These are phyloP conservation scores for Tylopilus intermedius DNA, from an alignment of 768 basidiomycete species.

Conservation along the genomic window DNA sequence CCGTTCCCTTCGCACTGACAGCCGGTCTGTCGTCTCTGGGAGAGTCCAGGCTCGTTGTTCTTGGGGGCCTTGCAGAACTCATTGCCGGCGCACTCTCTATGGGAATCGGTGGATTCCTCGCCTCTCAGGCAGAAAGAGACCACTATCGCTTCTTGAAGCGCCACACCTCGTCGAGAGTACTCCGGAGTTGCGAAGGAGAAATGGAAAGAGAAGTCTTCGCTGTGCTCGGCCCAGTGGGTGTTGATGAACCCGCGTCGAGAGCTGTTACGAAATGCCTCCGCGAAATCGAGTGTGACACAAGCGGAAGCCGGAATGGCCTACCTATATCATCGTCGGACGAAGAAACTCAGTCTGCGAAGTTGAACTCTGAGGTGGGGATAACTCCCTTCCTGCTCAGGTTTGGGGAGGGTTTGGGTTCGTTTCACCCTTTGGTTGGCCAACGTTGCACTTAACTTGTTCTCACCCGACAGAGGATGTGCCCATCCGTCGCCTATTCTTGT, in stretches of 20 bases:
- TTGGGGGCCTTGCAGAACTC: conserved; percentile 93
- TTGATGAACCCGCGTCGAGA: conserved; percentile 76
- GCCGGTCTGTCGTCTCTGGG: conserved; percentile 89
- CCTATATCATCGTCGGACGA: conserved; percentile 36
- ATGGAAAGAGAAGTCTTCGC: conserved; percentile 93
- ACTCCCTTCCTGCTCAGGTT: conserved; percentile 95
- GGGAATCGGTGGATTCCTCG: conserved; percentile 98
- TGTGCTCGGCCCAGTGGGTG: conserved; percentile 83
- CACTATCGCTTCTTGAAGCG: conserved; percentile 80
- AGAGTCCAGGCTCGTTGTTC: conserved; percentile 84
- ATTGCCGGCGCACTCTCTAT: conserved; percentile 96
- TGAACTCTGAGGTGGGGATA: conserved; percentile 77
- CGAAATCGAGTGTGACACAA: conserved; percentile 52
- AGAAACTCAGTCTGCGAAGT: conserved; percentile 54
- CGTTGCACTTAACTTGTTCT: neutral
- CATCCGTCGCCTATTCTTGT: conserved; percentile 74
- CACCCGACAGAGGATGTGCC: conserved; percentile 75
- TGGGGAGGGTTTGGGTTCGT: conserved; percentile 83
- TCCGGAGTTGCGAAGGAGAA: conserved; percentile 86
- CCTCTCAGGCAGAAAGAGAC: conserved; percentile 94
- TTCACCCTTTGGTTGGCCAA: neutral
- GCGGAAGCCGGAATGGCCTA: conserved; percentile 7
- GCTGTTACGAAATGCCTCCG: conserved; percentile 74
- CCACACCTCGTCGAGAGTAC: conserved; percentile 76
- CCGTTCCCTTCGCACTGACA: conserved; percentile 87